Evolutionary conservation across 352 stramenopile genomes (phyloP).

Genomic region (Halophytophthora batemanensis): DNA sequence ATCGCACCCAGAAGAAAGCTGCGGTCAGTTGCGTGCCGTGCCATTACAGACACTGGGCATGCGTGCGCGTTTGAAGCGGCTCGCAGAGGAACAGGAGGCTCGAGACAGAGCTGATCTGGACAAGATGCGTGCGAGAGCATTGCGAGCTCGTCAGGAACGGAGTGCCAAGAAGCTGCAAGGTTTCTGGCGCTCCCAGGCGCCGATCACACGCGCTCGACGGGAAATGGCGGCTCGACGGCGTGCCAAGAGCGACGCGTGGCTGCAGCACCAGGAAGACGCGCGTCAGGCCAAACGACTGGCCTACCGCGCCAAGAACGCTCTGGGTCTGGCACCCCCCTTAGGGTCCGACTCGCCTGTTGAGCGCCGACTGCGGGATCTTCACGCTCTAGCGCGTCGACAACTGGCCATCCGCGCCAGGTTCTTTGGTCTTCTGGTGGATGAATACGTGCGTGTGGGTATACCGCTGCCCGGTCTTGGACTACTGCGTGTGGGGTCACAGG

Average conservation of each 20-base stretch:
- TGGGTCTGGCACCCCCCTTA: constrained; percentile 41
- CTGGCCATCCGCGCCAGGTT: constrained; percentile 44
- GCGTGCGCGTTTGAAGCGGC: constrained; percentile 29
- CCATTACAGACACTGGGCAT: constrained; percentile 40
- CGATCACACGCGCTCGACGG: constrained; percentile 32
- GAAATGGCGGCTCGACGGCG: constrained; percentile 14
- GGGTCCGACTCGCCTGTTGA: constrained; percentile 38
- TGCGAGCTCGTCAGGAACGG: constrained; percentile 25
- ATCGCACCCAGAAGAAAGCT: constrained; percentile 43
- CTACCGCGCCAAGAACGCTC: constrained; percentile 31
- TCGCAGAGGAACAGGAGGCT: constrained; percentile 36
- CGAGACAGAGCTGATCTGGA: constrained; percentile 46
- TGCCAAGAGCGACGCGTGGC: constrained; percentile 35
- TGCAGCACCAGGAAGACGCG: constrained; percentile 32
- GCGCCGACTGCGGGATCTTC: constrained; percentile 44
- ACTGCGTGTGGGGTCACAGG: constrained; percentile 23
- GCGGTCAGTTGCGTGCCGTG: constrained; percentile 30
- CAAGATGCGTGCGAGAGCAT: constrained; percentile 27
- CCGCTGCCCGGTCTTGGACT: constrained; percentile 47
- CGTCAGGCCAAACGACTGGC: constrained; percentile 27
- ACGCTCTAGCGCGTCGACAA: constrained; percentile 41
- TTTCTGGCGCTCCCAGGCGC: constrained; percentile 43
- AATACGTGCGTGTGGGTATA: constrained; percentile 64
- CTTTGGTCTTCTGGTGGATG: constrained; percentile 51
- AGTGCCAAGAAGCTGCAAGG: constrained; percentile 38